Evolutionary conservation across 176 grass and related monocot genomes (phyloP), one percentile per base, ranked within the genome.

Genomic region (bread wheat (Triticum aestivum)): DNA sequence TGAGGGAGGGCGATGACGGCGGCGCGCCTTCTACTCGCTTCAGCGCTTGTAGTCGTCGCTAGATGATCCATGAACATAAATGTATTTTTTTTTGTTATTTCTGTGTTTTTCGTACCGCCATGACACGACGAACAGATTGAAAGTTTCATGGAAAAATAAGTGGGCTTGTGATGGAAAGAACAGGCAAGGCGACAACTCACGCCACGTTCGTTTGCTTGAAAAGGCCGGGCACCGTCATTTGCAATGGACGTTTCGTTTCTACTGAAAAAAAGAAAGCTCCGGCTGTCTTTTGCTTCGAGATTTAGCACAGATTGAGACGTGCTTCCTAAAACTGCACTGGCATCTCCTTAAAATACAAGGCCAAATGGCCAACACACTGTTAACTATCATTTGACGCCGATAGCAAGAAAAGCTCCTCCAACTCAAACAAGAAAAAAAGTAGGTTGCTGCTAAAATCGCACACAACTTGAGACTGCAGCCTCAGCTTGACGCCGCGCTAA

Each of bases 371-470:
- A 75, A 33, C 41, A 14, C 88, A 52, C 61, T 14, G 37, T 73
- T 27, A 80, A 81, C 35, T 76, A 68, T 17, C 64, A 79, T 73
- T 78, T 83, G 65, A 79, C 65, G 66, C 33, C 24, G 24, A 84
- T 39, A 27, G 68, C 75, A 87, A 41, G 58, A 35, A 11, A 21
- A 35, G 37, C 83, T 58, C 47, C 47, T 51, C 47, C 13, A 51
- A 42, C 38, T 33, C 21, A 39, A 39, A 39, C 37, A 72, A 5
- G 15, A 7, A 42, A 47, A 11, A 49, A 14, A 5, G 13, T 5
- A 51, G 51, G 51, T 6, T 54, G 26, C 27, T 75, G 17, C 13
- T 75, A 8, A 75, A 49, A 51, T 3, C 47, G 72, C 72, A 51
- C 72, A 75, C 72, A 75, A 30, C 70, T 45, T 45, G 21, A 73